phyloP scores from a whole-genome alignment of 345 rosid species.

The Murraya koenigii region DNA sequence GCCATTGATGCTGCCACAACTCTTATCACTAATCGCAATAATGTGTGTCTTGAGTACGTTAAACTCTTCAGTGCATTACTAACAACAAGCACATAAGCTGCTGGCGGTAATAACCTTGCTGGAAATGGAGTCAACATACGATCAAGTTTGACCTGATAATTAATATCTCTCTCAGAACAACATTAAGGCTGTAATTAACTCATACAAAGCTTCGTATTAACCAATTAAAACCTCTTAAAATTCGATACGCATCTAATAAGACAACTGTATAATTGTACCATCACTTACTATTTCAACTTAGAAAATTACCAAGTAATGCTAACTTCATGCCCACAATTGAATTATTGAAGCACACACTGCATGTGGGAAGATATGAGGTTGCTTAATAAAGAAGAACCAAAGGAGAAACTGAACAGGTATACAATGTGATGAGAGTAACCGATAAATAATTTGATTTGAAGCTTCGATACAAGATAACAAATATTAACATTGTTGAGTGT shows the following conservation, averaged over 20 bases:
- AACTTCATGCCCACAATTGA: conserved; percentile 14
- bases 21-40: background rate
- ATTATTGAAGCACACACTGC: conserved; percentile 11
- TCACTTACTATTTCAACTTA: background rate
- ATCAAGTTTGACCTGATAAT: conserved; percentile 4
- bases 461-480: conserved; percentile 13
- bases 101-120: background rate
- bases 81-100: background rate
- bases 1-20: background rate
- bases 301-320: background rate
- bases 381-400: conserved; percentile 7
- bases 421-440: conserved; percentile 14
- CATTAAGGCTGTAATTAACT: conserved; percentile 7
- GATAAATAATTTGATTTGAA: conserved; percentile 14
- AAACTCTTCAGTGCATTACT: background rate
- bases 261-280: conserved; percentile 23
- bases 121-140: conserved; percentile 23
- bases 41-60: background rate
- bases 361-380: conserved; percentile 22
- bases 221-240: background rate
- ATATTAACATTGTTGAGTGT: conserved; percentile 20
- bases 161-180: background rate
- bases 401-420: background rate
- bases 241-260: background rate
- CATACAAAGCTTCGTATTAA: conserved; percentile 20